Percentiles rank a stretch among this genome's conserved stretches.
Evolutionary conservation across 768 basidiomycete species (phyloP).

Genomic region (Lentinula guzmanii): DNA sequence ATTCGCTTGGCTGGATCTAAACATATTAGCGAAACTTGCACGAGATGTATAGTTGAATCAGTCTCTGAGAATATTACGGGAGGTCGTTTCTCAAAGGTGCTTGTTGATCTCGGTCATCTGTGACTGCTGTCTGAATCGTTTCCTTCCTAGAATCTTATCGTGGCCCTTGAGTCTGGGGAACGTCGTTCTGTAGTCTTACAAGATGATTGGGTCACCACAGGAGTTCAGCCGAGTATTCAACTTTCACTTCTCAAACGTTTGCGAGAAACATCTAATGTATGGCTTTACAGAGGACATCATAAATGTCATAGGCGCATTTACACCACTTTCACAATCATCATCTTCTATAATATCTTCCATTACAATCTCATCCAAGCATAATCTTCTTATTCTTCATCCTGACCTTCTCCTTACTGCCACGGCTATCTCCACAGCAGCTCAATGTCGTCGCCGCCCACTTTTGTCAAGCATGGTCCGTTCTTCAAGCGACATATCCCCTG

Average conservation of each 20-base stretch:
- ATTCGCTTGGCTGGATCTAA: conserved; percentile 5
- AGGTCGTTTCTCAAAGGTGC: conserved; percentile 36
- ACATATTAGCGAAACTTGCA: conserved; percentile 31
- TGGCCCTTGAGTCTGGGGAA: conserved; percentile 36
- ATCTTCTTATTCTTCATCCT: conserved; percentile 84
- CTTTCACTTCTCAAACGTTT: neutral
- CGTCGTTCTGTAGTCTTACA: conserved; percentile 49
- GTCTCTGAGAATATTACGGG: conserved; percentile 29
- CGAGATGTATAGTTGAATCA: conserved; percentile 50
- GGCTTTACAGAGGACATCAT: conserved; percentile 61
- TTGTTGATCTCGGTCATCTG: neutral
- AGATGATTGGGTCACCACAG: conserved; percentile 74
- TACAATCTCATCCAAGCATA: conserved; percentile 52
- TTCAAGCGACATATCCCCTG: conserved; percentile 53
- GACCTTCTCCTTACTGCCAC: conserved; percentile 91
- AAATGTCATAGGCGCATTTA: conserved; percentile 60
- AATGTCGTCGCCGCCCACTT: conserved; percentile 85
- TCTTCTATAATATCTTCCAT: conserved; percentile 40
- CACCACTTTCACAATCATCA: conserved; percentile 22
- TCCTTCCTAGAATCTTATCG: conserved; percentile 39
- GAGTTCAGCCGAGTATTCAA: conserved; percentile 51
- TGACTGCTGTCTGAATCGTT: neutral
- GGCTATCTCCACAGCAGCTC: conserved; percentile 73
- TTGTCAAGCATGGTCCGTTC: conserved; percentile 59
- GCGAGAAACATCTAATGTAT: neutral